A percentile compares a stretch with the other conserved stretches of the same genome.
These are phyloP conservation scores for Alternaria sp. DNA, from an alignment of 2,329 filamentous ascomycete species.

Conservation along the genomic window DNA sequence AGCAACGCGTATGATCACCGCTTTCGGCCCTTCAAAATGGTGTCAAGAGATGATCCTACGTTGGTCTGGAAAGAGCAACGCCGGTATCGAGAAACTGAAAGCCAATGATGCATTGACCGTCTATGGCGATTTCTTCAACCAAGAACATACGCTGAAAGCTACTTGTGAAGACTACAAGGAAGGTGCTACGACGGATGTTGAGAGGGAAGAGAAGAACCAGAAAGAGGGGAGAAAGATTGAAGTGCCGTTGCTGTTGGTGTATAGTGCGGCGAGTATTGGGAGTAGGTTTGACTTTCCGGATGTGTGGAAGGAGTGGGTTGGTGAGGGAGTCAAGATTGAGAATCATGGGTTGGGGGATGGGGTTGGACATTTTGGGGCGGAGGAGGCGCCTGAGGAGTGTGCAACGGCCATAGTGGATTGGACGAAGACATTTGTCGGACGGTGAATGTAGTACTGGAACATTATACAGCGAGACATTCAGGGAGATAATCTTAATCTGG, in stretches of 20 bases:
- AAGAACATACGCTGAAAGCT: constrained; percentile 53
- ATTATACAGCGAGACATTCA: too few relatives aligned
- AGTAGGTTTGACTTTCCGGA: constrained; percentile 56
- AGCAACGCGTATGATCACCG: constrained; percentile 58
- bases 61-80: constrained; percentile 39
- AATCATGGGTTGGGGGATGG: constrained; percentile 57
- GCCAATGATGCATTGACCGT: constrained; percentile 44
- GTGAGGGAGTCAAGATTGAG: constrained; percentile 53
- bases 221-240: constrained; percentile 52
- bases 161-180: constrained; percentile 66
- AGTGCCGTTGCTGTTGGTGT: constrained; percentile 58
- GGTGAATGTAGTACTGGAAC: too few relatives aligned
- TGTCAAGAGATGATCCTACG: constrained; percentile 42
- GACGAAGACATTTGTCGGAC: too few relatives aligned
- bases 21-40: constrained; percentile 52
- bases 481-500: too few relatives aligned
- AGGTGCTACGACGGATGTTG: constrained; percentile 59
- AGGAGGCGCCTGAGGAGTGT: constrained; percentile 58
- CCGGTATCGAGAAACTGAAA: constrained; percentile 17
- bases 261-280: constrained; percentile 59
- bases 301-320: constrained; percentile 59
- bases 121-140: constrained; percentile 53
- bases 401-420: too few relatives aligned
- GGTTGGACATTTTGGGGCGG: constrained; percentile 63
- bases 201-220: constrained; percentile 57